Evolutionary conservation across 1,284 basidiomycete genomes (phyloP), one percentile per base, ranked within the genome.

Genomic region (Ceratobasidium theobromae): DNA sequence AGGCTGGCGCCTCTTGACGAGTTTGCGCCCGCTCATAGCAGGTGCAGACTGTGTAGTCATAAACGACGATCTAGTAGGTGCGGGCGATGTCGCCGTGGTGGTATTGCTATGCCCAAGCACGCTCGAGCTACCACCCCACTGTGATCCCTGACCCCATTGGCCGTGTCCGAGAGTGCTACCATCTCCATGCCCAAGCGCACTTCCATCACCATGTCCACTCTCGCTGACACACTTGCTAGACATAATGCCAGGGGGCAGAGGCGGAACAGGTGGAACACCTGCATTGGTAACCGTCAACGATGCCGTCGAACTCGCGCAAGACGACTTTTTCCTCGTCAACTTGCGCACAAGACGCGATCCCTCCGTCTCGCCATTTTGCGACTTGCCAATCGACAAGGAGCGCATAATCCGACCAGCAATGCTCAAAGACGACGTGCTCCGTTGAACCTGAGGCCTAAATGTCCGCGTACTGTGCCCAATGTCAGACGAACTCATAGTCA

Each of bases 341-440:
- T 62, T 62, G 21, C 57, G 57, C 30, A 46, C 27, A 6, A 51
- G 12, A 28, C 57, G n/a, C n/a, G 45, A 32, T 14, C 45, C 18
- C 14, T 27, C 43, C 4, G 48, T 28, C n/a, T 62, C 57, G 4
- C 18, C n/a, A 14, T 62, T 33, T 4, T 23, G 45, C n/a, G 46
- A 45, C 18, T 14, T 23, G 18, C 57, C 46, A 23, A 62, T 62
- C 18, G 57, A 62, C 6, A 62, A 46, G 21, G 25, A 49, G 6
- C 57, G 57, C 6, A 62, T 62, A 14, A 62, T 51, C 25, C 57
- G 45, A 14, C 57, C 57, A 16, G 57, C 41, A 23, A 62, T 62
- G 46, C 57, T 62, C 45, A 62, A 40, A 18, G 57, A 51, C 57
- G 57, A 62, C n/a, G 46, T 38, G 46, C 57, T 62, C 23, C 57